Evolutionary conservation across 1,284 basidiomycete species (phyloP).

Genomic region (Porodaedalea pini): DNA sequence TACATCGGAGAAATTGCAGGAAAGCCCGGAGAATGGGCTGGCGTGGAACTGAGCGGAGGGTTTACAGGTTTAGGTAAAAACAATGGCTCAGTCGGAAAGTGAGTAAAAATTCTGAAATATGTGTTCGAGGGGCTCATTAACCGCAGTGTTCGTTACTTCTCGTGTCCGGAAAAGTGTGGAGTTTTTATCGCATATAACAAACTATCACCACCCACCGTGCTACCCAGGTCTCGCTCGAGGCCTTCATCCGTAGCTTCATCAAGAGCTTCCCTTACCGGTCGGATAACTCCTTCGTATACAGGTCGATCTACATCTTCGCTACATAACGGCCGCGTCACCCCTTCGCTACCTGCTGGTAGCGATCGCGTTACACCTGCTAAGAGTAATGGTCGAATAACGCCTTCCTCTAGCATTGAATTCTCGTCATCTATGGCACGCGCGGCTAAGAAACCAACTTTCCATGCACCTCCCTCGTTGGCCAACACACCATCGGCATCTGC

Average conservation of each 20-base stretch:
- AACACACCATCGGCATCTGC: slow-evolving; percentile 24
- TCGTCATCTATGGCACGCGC: slow-evolving; percentile 35
- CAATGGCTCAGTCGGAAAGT: slow-evolving; percentile 88
- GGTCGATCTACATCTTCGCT: slow-evolving; percentile 31
- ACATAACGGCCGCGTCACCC: slow-evolving; percentile 43
- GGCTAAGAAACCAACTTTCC: slow-evolving; percentile 26
- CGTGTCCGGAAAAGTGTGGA: slow-evolving; percentile 81
- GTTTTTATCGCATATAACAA: slow-evolving; percentile 86
- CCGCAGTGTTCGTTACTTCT: slow-evolving; percentile 78
- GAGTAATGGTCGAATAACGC: slow-evolving; percentile 25
- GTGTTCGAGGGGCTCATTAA: neutral
- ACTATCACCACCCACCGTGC: slow-evolving; percentile 73
- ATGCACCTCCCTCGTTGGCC: slow-evolving; percentile 24
- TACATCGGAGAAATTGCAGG: slow-evolving; percentile 83
- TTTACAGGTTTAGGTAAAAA: slow-evolving; percentile 96
- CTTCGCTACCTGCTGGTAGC: slow-evolving; percentile 34
- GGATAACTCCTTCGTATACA: slow-evolving; percentile 46
- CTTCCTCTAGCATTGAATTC: slow-evolving; percentile 29
- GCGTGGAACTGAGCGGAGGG: slow-evolving; percentile 82
- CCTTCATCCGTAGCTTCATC: slow-evolving; percentile 81
- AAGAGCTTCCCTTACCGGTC: slow-evolving; percentile 46
- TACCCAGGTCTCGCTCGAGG: slow-evolving; percentile 48
- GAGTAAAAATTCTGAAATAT: slow-evolving; percentile 32
- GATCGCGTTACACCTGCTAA: slow-evolving; percentile 41
- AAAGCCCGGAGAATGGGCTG: slow-evolving; percentile 86